Evolutionary conservation across 2,329 filamentous ascomycete species (phyloP), one percentile per base, ranked within the genome.

Genomic region (Madurella fahalii): DNA sequence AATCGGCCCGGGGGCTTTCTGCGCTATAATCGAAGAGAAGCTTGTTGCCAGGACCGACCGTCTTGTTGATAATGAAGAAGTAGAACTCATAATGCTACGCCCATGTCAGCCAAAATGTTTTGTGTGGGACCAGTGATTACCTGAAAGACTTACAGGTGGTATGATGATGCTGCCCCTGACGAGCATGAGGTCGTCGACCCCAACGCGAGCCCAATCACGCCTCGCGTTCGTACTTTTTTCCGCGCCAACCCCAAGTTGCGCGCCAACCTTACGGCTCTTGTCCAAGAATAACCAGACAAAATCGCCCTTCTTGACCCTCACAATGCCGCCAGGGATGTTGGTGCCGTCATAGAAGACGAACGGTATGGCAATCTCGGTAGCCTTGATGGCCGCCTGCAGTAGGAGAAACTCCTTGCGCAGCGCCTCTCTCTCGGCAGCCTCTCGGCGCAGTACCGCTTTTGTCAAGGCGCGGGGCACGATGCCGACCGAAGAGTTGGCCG

Each of bases 291-390:
- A 75, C 94, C 94, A 97, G 25, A 95, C 79, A 53, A 85, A 87
- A 66, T 97, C 94, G 9, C 94, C 93, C 72, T 99, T 99, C 71
- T 91, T 95, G 48, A 97, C 82, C 56, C 86, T 85, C 46, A 93
- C 92, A 13, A 81, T 81, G 1, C 93, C 92, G 15, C 91, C 90
- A 0, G 92, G 89, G 11, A 89, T 87, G 68, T 95, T 93, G 18
- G 90, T 90, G 15, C 94, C 94, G 63, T 97, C 93, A 73, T 96
- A 97, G 68, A 97, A 97, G 3, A 97, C 90, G 70, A 97, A 99
- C 0, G 94, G 94, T 32, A 99, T 86, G 15, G 88, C 80, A 52
- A 99, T 89, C 66, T 96, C 92, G 9, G 91, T 92, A 17, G 84
- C 83, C 73, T 95, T 96, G 61, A 97, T 88, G 0, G 85, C 83